Evolutionary conservation across 2,329 filamentous ascomycete species (phyloP).

Genomic region (Zarea fungicola): DNA sequence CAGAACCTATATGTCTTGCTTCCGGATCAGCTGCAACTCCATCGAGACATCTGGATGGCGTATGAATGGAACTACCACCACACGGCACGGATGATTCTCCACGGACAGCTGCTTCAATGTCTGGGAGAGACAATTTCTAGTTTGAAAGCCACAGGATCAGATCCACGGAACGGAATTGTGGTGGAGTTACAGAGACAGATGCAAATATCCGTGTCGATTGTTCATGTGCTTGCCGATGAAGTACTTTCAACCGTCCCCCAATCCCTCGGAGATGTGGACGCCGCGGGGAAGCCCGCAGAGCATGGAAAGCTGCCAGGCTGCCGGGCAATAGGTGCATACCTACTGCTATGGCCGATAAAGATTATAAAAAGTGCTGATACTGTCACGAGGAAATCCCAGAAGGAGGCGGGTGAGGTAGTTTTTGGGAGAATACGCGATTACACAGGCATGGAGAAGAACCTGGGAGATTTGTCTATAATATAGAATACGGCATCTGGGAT

Average conservation of each 20-base stretch:
- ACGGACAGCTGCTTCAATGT: conserved; percentile 30
- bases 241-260: conserved; percentile 34
- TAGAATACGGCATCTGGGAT: too few species aligned
- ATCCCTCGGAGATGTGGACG: conserved; percentile 28
- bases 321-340: conserved; percentile 31
- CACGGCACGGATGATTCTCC: conserved; percentile 31
- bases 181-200: neutral
- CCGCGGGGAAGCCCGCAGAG: neutral
- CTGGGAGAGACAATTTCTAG: conserved; percentile 9
- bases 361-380: conserved; percentile 25
- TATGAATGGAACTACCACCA: conserved; percentile 39
- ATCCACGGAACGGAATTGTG: neutral
- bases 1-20: conserved; percentile 4
- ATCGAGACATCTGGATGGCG: conserved; percentile 34
- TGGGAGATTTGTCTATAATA: conserved; percentile 25
- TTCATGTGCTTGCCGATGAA: conserved; percentile 27
- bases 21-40: conserved; percentile 27
- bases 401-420: conserved; percentile 19
- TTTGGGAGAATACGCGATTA: conserved; percentile 35
- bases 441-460: conserved; percentile 31
- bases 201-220: conserved; percentile 19
- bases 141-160: conserved; percentile 7
- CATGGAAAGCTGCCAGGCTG: conserved; percentile 23
- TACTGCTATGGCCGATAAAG: conserved; percentile 35
- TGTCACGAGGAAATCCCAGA: conserved; percentile 24